Evolutionary conservation across 176 grass and related monocot species (phyloP).

Genomic region (Eleusine coracana): DNA sequence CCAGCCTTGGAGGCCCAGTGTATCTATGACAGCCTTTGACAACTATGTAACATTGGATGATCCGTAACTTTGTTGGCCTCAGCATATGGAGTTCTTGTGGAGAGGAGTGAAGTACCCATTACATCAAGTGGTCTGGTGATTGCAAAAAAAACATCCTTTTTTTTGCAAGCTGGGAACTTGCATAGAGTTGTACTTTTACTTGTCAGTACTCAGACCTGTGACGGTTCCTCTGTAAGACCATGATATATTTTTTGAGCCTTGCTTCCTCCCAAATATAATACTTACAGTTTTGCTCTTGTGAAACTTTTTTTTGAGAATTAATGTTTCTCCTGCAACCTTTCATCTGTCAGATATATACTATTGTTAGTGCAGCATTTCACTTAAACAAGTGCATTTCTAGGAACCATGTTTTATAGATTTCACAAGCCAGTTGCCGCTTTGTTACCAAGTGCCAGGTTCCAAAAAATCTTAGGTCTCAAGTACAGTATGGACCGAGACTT

Average conservation of each 20-base stretch:
- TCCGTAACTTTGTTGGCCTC: not conserved
- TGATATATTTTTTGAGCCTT: not conserved
- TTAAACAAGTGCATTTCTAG: not conserved
- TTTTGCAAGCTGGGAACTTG: conserved; percentile 34
- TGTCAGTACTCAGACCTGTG: not conserved
- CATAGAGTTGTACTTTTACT: not conserved
- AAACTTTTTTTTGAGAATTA: not conserved
- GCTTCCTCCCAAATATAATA: not conserved
- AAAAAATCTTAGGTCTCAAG: not conserved
- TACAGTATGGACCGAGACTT: not conserved
- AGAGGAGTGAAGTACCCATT: not conserved
- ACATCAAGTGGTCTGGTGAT: not conserved
- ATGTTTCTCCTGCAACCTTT: not conserved
- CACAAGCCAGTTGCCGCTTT: not conserved
- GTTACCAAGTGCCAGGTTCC: not conserved
- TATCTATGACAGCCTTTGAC: not conserved
- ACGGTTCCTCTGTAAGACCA: not conserved
- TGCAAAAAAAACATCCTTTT: not conserved
- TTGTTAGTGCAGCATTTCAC: not conserved
- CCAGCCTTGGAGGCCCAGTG: not conserved
- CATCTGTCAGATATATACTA: not conserved
- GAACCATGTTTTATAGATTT: not conserved
- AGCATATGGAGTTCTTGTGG: not conserved
- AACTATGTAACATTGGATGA: not conserved
- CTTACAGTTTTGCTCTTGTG: not conserved